phyloP scores from a whole-genome alignment of 441 rosid genomes.

The Hura crepitans region DNA sequence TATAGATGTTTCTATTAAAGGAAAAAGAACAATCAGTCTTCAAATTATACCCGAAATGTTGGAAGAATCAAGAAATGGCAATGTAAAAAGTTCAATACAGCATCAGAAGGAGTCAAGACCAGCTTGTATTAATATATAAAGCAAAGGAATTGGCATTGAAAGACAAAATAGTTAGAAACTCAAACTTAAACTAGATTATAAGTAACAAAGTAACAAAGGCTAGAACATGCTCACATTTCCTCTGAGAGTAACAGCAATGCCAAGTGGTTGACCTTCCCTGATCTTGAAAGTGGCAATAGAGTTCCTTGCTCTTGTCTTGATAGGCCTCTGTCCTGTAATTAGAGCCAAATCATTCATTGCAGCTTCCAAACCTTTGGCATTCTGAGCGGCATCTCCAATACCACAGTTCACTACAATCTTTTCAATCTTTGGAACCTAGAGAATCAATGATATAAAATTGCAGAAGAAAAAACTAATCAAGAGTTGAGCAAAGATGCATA shows the following conservation, averaged over 20 bases:
- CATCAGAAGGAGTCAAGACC: neutral
- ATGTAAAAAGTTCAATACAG: neutral
- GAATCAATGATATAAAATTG: neutral
- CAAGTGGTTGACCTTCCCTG: conserved; percentile 87
- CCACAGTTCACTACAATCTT: conserved; percentile 94
- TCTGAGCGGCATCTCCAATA: conserved; percentile 93
- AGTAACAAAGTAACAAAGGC: neutral
- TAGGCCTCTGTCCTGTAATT: conserved; percentile 83
- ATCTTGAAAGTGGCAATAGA: conserved; percentile 85
- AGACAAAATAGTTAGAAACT: neutral
- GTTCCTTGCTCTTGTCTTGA: conserved; percentile 72
- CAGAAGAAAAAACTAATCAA: neutral
- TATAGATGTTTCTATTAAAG: neutral
- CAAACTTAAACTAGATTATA: neutral
- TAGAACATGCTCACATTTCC: conserved; percentile 56
- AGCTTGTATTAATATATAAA: neutral
- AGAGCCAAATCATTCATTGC: conserved; percentile 76
- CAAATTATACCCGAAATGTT: neutral
- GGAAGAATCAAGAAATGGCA: neutral
- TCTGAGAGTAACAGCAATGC: conserved; percentile 83
- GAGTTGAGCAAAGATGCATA: neutral
- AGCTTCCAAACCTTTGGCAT: conserved; percentile 79
- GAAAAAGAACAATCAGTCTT: neutral
- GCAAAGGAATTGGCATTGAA: neutral
- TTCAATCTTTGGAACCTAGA: conserved; percentile 76